phyloP scores from a whole-genome alignment of 83 land plant genomes.

The Isoetes engelmannii region DNA sequence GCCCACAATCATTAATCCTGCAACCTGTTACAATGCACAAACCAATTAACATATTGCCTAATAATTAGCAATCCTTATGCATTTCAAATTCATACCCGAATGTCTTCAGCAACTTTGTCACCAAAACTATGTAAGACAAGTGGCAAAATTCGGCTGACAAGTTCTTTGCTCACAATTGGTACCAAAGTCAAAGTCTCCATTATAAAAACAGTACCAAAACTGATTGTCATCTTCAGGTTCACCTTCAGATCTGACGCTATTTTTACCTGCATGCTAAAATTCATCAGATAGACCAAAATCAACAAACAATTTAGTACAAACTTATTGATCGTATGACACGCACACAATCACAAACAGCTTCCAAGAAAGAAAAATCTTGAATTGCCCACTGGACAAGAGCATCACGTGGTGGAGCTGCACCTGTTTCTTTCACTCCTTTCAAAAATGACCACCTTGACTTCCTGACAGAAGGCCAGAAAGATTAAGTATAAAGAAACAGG shows the following conservation, averaged over 20 bases:
- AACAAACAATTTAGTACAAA: neutral
- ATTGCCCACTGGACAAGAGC: slow-evolving; percentile 73
- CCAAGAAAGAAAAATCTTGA: slow-evolving; percentile 61
- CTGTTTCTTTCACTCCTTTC: slow-evolving; percentile 62
- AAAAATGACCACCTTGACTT: slow-evolving; percentile 80
- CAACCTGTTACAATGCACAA: slow-evolving; percentile 47
- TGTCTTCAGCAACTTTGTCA: slow-evolving; percentile 36
- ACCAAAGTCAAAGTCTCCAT: slow-evolving; percentile 61
- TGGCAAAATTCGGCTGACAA: slow-evolving; percentile 51
- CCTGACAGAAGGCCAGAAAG: slow-evolving; percentile 15
- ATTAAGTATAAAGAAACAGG: neutral
- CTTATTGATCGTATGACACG: slow-evolving; percentile 14
- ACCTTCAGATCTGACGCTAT: slow-evolving; percentile 23
- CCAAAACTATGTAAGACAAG: slow-evolving; percentile 54
- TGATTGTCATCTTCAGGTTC: slow-evolving; percentile 34
- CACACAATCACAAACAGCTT: slow-evolving; percentile 67
- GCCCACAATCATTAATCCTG: slow-evolving; percentile 77
- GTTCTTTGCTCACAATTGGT: slow-evolving; percentile 34
- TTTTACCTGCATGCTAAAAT: neutral
- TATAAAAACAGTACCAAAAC: slow-evolving; percentile 55
- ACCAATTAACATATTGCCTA: neutral
- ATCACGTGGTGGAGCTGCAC: slow-evolving; percentile 74
- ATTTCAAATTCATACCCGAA: slow-evolving; percentile 43
- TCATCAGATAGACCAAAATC: slow-evolving; percentile 41
- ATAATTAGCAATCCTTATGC: neutral